A percentile compares a stretch with the other conserved stretches of the same genome.
These are phyloP conservation scores for Ephemerocybe angulata DNA, from an alignment of 768 basidiomycete genomes.

Conservation along the genomic window DNA sequence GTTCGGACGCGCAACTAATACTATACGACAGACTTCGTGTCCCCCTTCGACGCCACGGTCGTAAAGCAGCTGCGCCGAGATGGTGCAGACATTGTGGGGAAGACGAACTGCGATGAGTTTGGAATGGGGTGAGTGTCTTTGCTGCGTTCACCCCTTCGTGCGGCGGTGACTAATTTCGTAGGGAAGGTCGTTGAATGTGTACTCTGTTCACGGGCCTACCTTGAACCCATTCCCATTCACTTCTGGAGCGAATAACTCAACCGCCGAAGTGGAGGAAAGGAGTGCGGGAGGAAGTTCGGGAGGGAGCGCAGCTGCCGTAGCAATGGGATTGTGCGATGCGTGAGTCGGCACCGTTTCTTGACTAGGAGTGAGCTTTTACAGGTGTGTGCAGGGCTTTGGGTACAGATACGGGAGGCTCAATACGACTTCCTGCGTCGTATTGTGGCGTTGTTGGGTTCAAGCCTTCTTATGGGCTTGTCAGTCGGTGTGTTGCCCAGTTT, in stretches of 20 bases:
- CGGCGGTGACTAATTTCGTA: conserved; percentile 1
- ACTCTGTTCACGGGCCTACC: conserved; percentile 74
- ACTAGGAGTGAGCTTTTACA: neutral
- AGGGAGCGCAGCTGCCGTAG: conserved; percentile 92
- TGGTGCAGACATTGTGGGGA: conserved; percentile 77
- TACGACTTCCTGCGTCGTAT: conserved; percentile 89
- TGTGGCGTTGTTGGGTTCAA: conserved; percentile 91
- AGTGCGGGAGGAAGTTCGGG: conserved; percentile 93
- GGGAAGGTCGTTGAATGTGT: conserved; percentile 68
- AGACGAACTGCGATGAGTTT: conserved; percentile 96
- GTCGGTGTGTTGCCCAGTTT: conserved; percentile 59
- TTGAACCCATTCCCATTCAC: conserved; percentile 60
- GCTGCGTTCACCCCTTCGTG: neutral
- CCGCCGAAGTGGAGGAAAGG: conserved; percentile 26
- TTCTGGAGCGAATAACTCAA: neutral
- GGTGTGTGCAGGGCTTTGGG: conserved; percentile 64
- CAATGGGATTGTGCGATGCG: conserved; percentile 80
- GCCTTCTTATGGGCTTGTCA: conserved; percentile 90
- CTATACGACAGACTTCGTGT: conserved; percentile 51
- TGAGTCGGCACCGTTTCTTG: conserved; percentile 36
- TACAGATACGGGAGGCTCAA: conserved; percentile 95
- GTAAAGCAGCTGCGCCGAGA: conserved; percentile 55
- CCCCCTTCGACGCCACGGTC: conserved; percentile 87
- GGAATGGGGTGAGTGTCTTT: conserved; percentile 81
- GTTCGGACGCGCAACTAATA: neutral